These are phyloP conservation scores for Ascosphaera acerosa DNA, from an alignment of 2,329 filamentous ascomycete species.

Conservation along the genomic window DNA sequence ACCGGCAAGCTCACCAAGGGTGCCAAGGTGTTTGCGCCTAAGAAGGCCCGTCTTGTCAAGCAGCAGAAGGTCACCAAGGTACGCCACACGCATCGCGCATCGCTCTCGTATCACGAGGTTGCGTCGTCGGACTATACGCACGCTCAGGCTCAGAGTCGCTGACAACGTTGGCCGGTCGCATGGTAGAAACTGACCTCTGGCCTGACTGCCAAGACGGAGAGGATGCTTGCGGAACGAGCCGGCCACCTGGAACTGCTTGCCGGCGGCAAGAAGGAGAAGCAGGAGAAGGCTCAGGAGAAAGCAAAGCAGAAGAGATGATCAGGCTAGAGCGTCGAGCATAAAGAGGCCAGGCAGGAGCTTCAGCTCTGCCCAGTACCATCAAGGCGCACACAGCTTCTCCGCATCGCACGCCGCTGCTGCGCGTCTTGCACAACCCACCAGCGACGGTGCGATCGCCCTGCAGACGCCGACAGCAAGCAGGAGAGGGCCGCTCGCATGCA, in stretches of 20 bases:
- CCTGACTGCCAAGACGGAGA: slow-evolving; percentile 39
- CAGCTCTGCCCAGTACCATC: too few relatives aligned
- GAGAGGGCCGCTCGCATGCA: too few relatives aligned
- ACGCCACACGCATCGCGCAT: slow-evolving; percentile 3
- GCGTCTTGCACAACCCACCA: too few relatives aligned
- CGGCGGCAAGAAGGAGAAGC: slow-evolving; percentile 37
- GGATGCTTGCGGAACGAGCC: slow-evolving; percentile 36
- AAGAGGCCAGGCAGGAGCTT: too few relatives aligned
- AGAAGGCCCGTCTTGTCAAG: slow-evolving; percentile 33
- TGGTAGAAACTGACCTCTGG: slow-evolving; percentile 33
- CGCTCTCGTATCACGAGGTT: background rate
- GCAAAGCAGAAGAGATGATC: slow-evolving; percentile 4
- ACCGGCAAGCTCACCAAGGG: slow-evolving; percentile 19
- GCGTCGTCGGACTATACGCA: background rate
- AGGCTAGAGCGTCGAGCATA: too few relatives aligned
- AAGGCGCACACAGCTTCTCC: too few relatives aligned
- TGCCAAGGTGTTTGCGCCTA: slow-evolving; percentile 37
- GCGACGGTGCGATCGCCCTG: too few relatives aligned
- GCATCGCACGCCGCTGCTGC: too few relatives aligned
- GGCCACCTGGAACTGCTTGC: slow-evolving; percentile 44
- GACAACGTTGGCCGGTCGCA: slow-evolving; percentile 1
- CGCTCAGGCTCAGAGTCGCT: slow-evolving; percentile 1
- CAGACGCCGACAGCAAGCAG: too few relatives aligned
- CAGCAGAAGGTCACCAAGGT: slow-evolving; percentile 39
- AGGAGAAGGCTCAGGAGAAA: slow-evolving; percentile 13